Evolutionary conservation across 1,139 yeast species (phyloP), one percentile per base, ranked within the genome.

Genomic region (Debaryomyces sp.): DNA sequence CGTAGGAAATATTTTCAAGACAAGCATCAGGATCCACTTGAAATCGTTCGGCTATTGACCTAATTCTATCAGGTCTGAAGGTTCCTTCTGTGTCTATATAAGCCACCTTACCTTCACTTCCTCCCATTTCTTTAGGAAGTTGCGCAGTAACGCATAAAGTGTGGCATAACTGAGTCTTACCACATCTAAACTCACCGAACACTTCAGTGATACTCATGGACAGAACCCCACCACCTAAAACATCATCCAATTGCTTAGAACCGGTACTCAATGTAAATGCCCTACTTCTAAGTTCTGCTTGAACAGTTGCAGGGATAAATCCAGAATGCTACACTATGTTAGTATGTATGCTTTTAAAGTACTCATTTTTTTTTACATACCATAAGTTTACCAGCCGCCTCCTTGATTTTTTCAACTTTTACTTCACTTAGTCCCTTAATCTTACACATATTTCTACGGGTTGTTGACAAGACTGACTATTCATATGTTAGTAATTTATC

Each of bases 171-270:
- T 82, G 86, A 6, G 85, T 81, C 59, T 82, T 81, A 45, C 86
- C 86, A 52, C 85, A 81, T 49, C 87, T 67, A 54, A 79, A 82
- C 56, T 82, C 87, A 3, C 87, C 87, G 66, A 80, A 82, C 1
- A 82, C 87, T 56, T 82, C 87, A 0, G 84, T 80, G 29, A 82
- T 74, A 46, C 84, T 77, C 86, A 82, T 82, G 0, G 86, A 78
- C 68, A 75, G 77, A 22, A 82, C 64, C 0, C 87, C 86, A 9
- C 85, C 86, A 12, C 86, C 86, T 10, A 82, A 66, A 35, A 80
- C 71, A 17, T 73, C 71, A 54, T 82, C 85, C 43, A 82, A 67
- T 36, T 78, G 77, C 49, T 73, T 79, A 7, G 82, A 75, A 0
- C 87, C 87, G 0, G 87, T 81, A 0, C 85, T 73, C 10, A 82